A percentile compares a stretch with the other conserved stretches of the same genome.
These are phyloP conservation scores for Blastosporella zonata DNA, from an alignment of 1,284 basidiomycete species.

Conservation along the genomic window DNA sequence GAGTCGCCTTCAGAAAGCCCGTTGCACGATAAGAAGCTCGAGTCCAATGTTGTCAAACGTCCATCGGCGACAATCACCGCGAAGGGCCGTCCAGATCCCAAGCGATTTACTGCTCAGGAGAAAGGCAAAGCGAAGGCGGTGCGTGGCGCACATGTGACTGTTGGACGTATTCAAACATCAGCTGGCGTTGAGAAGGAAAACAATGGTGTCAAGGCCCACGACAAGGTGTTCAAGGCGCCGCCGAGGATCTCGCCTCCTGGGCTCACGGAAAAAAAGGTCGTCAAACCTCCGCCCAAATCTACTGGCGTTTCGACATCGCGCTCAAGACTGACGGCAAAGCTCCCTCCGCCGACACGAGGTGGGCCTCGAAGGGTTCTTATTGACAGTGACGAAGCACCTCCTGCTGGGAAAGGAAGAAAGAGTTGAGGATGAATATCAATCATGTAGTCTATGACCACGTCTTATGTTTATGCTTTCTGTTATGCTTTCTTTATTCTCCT, in stretches of 20 bases:
- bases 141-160: slow-evolving; percentile 9
- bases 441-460: not conserved
- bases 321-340: slow-evolving; percentile 23
- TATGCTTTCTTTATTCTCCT: not conserved
- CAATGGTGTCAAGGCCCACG: slow-evolving; percentile 20
- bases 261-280: slow-evolving; percentile 20
- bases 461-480: not conserved
- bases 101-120: slow-evolving; percentile 27
- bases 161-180: slow-evolving; percentile 23
- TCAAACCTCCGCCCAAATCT: slow-evolving; percentile 22
- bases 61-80: slow-evolving; percentile 19
- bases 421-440: slow-evolving; percentile 13
- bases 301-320: slow-evolving; percentile 17
- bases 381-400: slow-evolving; percentile 55
- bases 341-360: slow-evolving; percentile 31
- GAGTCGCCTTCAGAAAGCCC: slow-evolving; percentile 38
- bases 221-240: slow-evolving; percentile 6
- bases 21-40: slow-evolving; percentile 42
- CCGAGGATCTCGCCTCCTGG: slow-evolving; percentile 14
- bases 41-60: slow-evolving; percentile 23
- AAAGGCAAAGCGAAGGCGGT: slow-evolving; percentile 37
- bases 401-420: slow-evolving; percentile 35
- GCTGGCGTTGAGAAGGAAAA: slow-evolving; percentile 43
- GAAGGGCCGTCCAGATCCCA: slow-evolving; percentile 20
- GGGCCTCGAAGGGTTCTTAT: slow-evolving; percentile 57